Evolutionary conservation across 2,329 filamentous ascomycete species (phyloP), one percentile per base, ranked within the genome.

Genomic region (Fusarium torulosum): DNA sequence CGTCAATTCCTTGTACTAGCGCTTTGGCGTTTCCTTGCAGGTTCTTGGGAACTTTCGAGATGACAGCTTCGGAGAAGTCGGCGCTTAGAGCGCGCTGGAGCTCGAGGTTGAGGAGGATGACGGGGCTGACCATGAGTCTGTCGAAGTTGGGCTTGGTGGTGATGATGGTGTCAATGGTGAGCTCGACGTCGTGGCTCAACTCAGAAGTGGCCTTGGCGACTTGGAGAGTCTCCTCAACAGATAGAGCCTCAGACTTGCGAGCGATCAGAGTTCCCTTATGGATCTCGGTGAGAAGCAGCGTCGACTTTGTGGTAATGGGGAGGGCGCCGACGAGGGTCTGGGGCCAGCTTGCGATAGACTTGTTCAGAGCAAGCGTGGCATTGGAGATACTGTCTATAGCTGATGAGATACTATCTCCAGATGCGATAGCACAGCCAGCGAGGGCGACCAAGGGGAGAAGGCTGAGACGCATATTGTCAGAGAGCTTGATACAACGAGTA

Each of bases 61-160:
- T 61, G 11, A 84, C 72, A 0, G 77, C 78, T 4, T 59, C 61
- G 38, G 77, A 78, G 40, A 83, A 78, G 11, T 79, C 74, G 23
- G 72, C 71, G 0, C 80, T 81, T 0, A 82, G 80, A 2, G 70
- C 63, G 69, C 79, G 77, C 74, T 84, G 75, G 8, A 77, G 59
- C 55, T 79, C 69, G 25, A 86, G 67, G 59, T 79, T 80, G 17
- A 81, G 42, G 38, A 82, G 72, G 35, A 85, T 82, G 35, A 82
- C 69, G 0, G 82, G 80, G 45, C 74, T 76, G 35, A 85, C 65
- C 2, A 82, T 52, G 7, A 83, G 70, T 38, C 74, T 73, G 65
- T 83, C 79, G 58, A 85, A 85, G 63, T 82, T 80, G 20, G 72
- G 75, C 73, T 83, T 83, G 27, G 76, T 71, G 13, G 58, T 69